These are phyloP conservation scores for Salix udensis DNA, from an alignment of 345 rosid species.

Conservation along the genomic window DNA sequence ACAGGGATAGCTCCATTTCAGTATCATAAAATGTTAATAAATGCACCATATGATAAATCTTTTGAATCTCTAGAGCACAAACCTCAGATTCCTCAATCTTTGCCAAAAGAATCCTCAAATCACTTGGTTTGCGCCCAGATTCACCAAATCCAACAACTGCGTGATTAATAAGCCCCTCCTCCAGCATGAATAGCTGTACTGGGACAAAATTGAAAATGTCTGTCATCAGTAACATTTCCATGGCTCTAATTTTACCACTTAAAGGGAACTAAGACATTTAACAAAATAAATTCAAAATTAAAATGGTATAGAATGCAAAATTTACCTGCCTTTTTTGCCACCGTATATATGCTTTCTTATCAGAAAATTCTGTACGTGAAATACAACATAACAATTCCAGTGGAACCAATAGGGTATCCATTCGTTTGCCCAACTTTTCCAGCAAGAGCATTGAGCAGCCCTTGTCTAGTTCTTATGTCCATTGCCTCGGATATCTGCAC, in stretches of 20 bases:
- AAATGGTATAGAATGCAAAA: conserved; percentile 5
- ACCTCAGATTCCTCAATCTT: conserved; percentile 99
- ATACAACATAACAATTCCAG: conserved; percentile 82
- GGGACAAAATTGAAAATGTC: conserved; percentile 24
- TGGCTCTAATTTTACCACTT: conserved; percentile 7
- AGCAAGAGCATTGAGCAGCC: conserved; percentile 77
- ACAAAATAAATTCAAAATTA: conserved; percentile 4
- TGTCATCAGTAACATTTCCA: neutral
- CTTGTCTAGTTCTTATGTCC: conserved; percentile 95
- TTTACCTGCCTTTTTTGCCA: conserved; percentile 99
- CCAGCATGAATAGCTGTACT: conserved; percentile 79
- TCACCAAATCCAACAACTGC: conserved; percentile 92
- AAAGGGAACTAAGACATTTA: conserved; percentile 9
- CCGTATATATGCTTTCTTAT: conserved; percentile 85
- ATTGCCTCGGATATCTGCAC: conserved; percentile 85
- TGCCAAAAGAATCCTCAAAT: conserved; percentile 74
- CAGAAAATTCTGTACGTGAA: conserved; percentile 94
- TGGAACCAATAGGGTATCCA: conserved; percentile 84
- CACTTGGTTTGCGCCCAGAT: conserved; percentile 73
- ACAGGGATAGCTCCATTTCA: neutral
- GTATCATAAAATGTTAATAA: neutral
- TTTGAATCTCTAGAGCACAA: neutral
- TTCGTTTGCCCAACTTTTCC: conserved; percentile 94
- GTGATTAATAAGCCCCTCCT: conserved; percentile 91
- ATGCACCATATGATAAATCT: neutral